phyloP scores from a whole-genome alignment of 768 basidiomycete species.

The Chalciporus sphaerocephalus region DNA sequence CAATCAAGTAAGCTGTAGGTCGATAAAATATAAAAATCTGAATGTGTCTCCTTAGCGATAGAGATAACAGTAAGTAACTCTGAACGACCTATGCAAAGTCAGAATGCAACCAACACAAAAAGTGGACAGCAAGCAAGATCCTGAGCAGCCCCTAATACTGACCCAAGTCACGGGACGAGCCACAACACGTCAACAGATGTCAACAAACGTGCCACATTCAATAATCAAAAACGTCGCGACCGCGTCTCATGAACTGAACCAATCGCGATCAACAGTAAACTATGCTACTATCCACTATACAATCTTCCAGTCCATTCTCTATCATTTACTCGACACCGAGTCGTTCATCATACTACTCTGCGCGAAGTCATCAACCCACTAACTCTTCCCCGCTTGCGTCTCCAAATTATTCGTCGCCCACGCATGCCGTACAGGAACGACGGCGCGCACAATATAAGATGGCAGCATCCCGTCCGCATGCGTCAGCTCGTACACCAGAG shows the following conservation, averaged over 20 bases:
- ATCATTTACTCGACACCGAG: slow-evolving; percentile 37
- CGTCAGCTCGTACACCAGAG: slow-evolving; percentile 20
- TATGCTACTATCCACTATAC: slow-evolving; percentile 19
- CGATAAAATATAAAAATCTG: too few relatives aligned
- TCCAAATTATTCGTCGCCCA: slow-evolving; percentile 43
- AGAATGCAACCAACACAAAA: too few relatives aligned
- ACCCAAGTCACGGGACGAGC: slow-evolving; percentile 12
- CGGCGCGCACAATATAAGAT: slow-evolving; percentile 56
- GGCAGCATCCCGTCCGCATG: slow-evolving; percentile 28
- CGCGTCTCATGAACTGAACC: neutral
- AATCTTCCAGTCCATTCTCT: slow-evolving; percentile 30
- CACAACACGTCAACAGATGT: slow-evolving; percentile 22
- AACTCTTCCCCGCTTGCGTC: slow-evolving; percentile 54
- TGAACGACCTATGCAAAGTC: too few relatives aligned
- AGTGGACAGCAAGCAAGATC: too few relatives aligned
- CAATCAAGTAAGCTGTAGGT: too few relatives aligned
- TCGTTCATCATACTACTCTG: slow-evolving; percentile 27
- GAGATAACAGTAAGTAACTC: too few relatives aligned
- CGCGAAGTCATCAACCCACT: slow-evolving; percentile 33
- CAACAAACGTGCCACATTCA: slow-evolving; percentile 22
- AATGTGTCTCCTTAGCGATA: too few relatives aligned
- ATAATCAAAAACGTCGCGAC: slow-evolving; percentile 7
- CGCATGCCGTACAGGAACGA: slow-evolving; percentile 41
- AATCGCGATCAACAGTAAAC: neutral
- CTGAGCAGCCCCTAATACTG: too few relatives aligned